Evolutionary conservation across 2,329 filamentous ascomycete genomes (phyloP).

Genomic region (Celoporthe dispersa): DNA sequence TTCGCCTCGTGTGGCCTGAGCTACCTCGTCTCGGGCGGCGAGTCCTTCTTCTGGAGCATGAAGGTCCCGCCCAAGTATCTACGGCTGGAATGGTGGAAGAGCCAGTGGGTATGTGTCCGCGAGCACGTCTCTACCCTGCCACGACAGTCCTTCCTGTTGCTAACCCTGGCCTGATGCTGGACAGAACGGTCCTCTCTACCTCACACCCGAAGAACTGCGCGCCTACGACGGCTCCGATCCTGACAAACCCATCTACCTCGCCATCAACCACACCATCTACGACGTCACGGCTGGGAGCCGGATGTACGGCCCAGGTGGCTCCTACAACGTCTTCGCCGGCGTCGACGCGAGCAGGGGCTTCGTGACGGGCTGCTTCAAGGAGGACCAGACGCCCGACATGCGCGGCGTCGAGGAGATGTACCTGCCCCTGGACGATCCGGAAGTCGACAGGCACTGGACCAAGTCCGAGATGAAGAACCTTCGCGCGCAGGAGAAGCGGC

Average conservation of each 20-base stretch:
- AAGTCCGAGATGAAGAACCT: conserved; percentile 57
- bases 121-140: not conserved
- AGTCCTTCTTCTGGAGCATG: conserved; percentile 70
- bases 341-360: conserved; percentile 86
- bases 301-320: conserved; percentile 82
- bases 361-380: conserved; percentile 89
- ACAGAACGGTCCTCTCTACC: conserved; percentile 62
- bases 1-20: conserved; percentile 71
- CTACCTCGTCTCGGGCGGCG: conserved; percentile 75
- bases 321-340: conserved; percentile 86
- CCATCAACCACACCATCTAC: conserved; percentile 86
- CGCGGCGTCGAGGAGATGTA: conserved; percentile 88
- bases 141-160: no score
- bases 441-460: conserved; percentile 63
- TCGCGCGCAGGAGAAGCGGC: conserved; percentile 65
- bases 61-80: conserved; percentile 66
- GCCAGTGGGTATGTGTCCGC: conserved; percentile 59
- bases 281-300: conserved; percentile 73
- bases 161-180: not conserved
- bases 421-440: conserved; percentile 65
- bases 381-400: conserved; percentile 83
- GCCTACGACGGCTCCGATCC: conserved; percentile 79
- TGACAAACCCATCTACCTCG: conserved; percentile 81
- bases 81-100: conserved; percentile 60
- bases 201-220: conserved; percentile 77